Percentiles rank a stretch among this genome's conserved stretches.
Evolutionary conservation across 306 rosid genomes (phyloP).

Genomic region (Purshia tridentata): DNA sequence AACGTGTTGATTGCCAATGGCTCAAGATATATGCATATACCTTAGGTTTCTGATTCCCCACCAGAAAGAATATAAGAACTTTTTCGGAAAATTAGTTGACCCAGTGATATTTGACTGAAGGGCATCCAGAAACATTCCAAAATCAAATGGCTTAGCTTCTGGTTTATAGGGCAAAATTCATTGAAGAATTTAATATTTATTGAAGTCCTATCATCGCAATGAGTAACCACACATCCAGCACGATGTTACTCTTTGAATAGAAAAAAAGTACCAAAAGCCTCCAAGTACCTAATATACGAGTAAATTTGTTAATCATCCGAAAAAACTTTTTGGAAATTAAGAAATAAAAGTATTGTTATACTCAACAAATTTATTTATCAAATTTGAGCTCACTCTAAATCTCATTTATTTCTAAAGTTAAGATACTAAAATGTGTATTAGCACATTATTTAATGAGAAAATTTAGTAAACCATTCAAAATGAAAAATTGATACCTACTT

Average conservation of each 20-base stretch:
- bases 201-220: not conserved
- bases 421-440: no score
- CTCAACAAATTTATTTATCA: no score
- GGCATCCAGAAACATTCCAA: slow-evolving; percentile 19
- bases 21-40: not conserved
- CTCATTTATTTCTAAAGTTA: no score
- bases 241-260: not conserved
- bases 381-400: no score
- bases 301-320: not conserved
- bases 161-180: not conserved
- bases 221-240: not conserved
- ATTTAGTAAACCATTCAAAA: no score
- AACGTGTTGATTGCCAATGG: no score
- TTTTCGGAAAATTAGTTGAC: slow-evolving; percentile 16
- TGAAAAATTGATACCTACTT: no score
- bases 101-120: not conserved
- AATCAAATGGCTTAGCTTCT: not conserved
- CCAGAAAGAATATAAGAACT: slow-evolving; percentile 32
- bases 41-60: slow-evolving; percentile 43
- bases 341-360: no score
- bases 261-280: slow-evolving; percentile 14
- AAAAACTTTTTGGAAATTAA: not conserved
- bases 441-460: no score
- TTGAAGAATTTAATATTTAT: not conserved
- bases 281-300: slow-evolving; percentile 5